These are phyloP conservation scores for Boechera stricta DNA, from an alignment of 345 rosid genomes.

Conservation along the genomic window DNA sequence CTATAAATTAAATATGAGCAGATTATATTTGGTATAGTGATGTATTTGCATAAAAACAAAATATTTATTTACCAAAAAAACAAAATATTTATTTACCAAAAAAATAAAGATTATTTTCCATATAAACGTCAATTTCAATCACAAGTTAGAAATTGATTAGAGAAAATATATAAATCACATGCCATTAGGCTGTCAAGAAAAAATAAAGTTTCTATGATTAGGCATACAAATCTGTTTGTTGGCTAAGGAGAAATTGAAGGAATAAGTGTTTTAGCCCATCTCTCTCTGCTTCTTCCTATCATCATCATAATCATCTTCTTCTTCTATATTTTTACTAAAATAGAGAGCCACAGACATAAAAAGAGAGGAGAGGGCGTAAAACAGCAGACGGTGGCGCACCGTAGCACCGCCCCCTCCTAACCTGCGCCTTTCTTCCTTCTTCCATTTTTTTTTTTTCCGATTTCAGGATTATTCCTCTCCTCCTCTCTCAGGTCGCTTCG, in stretches of 20 bases:
- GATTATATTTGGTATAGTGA: neutral
- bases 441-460: conserved; percentile 8
- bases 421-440: conserved; percentile 46
- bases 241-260: conserved; percentile 40
- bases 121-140: conserved; percentile 23
- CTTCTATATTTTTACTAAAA: conserved; percentile 39
- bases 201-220: conserved; percentile 38
- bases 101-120: neutral
- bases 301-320: neutral
- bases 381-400: conserved; percentile 59
- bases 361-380: conserved; percentile 41
- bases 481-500: conserved; percentile 46
- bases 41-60: neutral
- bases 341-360: conserved; percentile 9
- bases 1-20: neutral
- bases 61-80: neutral
- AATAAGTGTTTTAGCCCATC: neutral
- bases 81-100: neutral
- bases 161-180: neutral
- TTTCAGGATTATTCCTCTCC: conserved; percentile 36
- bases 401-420: conserved; percentile 55
- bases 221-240: conserved; percentile 39
- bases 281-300: neutral
- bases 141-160: conserved; percentile 8
- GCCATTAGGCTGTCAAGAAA: neutral